Evolutionary conservation across 2,329 filamentous ascomycete genomes (phyloP).

Genomic region (Pezicula carpinea): DNA sequence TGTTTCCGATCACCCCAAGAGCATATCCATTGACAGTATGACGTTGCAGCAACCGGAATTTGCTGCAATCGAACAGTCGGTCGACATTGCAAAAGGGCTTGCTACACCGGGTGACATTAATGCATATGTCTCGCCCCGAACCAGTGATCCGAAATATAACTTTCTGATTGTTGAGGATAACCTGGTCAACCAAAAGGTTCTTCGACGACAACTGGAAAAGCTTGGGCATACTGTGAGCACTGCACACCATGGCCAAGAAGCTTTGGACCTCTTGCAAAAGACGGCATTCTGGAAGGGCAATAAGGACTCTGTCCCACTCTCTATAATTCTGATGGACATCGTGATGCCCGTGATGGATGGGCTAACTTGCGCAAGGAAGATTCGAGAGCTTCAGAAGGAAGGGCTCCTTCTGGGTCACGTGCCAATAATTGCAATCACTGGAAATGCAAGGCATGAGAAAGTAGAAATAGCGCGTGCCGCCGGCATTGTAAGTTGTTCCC

Average conservation of each 20-base stretch:
- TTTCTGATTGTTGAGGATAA: conserved; percentile 73
- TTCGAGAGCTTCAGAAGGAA: background rate
- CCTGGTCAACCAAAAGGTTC: conserved; percentile 73
- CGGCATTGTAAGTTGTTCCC: background rate
- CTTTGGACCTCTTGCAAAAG: background rate
- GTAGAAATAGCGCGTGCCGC: background rate
- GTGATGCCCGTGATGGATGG: conserved; percentile 1
- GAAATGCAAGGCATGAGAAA: background rate
- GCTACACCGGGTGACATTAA: no score
- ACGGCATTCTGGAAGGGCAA: background rate
- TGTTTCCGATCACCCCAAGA: background rate
- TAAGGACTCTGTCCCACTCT: background rate
- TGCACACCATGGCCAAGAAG: background rate
- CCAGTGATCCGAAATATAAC: no score
- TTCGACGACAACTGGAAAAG: conserved; percentile 41
- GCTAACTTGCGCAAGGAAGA: background rate
- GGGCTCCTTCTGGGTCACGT: background rate
- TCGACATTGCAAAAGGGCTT: no score
- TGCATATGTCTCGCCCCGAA: no score
- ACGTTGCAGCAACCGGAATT: no score
- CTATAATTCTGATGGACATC: background rate
- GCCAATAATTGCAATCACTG: background rate
- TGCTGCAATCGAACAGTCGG: no score
- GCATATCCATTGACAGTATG: no score
- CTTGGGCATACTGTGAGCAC: background rate